These are phyloP conservation scores for Trichosanthes cucumerina DNA, from an alignment of 306 rosid genomes.

Conservation along the genomic window DNA sequence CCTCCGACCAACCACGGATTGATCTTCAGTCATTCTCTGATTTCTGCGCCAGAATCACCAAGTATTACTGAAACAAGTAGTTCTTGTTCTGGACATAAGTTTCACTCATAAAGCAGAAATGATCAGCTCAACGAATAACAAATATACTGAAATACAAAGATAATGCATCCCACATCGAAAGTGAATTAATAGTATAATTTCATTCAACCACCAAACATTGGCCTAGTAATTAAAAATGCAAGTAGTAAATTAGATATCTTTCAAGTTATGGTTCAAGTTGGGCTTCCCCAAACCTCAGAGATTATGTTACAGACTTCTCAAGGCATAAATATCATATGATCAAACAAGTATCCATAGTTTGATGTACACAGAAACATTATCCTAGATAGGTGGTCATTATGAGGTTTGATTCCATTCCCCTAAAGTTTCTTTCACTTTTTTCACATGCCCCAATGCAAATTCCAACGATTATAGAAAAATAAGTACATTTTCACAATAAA, in stretches of 20 bases:
- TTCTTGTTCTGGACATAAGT: not conserved
- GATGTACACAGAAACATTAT: not conserved
- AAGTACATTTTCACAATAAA: no score
- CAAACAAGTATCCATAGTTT: not conserved
- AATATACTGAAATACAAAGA: not conserved
- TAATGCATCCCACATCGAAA: not conserved
- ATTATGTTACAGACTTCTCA: not conserved
- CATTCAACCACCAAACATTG: not conserved
- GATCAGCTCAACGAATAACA: not conserved
- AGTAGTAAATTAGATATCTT: not conserved
- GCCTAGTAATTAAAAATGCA: not conserved
- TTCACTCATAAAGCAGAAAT: not conserved
- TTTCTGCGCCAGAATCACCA: conserved; percentile 49
- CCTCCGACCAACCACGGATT: conserved; percentile 89
- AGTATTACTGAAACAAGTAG: not conserved
- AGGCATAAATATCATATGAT: not conserved
- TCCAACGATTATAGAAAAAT: no score
- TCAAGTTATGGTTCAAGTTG: not conserved
- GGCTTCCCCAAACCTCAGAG: not conserved
- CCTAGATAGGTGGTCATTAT: not conserved
- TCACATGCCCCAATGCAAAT: no score
- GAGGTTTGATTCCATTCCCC: no score
- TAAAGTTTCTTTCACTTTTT: no score
- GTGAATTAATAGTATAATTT: not conserved
- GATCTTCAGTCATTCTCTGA: conserved; percentile 99